Evolutionary conservation across 257 asterid species (phyloP).

Genomic region (Plectranthus barbatus): DNA sequence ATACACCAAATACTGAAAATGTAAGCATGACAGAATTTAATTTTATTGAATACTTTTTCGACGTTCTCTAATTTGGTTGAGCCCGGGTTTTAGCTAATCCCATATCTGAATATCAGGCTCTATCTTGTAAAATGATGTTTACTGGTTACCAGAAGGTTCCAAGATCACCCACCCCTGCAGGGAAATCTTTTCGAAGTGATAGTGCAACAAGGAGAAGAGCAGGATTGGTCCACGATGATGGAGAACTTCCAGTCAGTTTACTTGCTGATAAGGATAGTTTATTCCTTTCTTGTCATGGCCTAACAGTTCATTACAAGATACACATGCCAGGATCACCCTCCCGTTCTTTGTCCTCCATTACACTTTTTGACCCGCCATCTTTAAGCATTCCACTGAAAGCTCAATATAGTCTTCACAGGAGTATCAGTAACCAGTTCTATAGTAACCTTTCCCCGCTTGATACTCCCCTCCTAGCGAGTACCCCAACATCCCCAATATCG

Average conservation of each 20-base stretch:
- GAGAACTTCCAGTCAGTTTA: constrained; percentile 78
- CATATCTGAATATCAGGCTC: constrained; percentile 53
- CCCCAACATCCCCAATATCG: constrained; percentile 69
- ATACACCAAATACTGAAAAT: neutral
- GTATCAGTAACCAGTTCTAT: constrained; percentile 70
- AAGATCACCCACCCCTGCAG: constrained; percentile 80
- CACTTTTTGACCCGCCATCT: constrained; percentile 47
- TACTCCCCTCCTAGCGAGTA: constrained; percentile 59
- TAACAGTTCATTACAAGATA: constrained; percentile 82
- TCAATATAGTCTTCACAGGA: constrained; percentile 58
- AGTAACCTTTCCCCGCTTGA: constrained; percentile 45
- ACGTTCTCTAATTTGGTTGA: neutral
- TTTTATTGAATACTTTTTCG: neutral
- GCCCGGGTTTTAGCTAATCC: neutral
- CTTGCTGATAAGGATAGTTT: constrained; percentile 84
- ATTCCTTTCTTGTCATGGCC: constrained; percentile 67
- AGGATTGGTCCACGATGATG: constrained; percentile 41
- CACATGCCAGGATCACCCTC: constrained; percentile 58
- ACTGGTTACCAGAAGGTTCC: constrained; percentile 82
- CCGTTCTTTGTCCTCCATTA: constrained; percentile 57
- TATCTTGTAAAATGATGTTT: constrained; percentile 69
- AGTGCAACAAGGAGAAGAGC: constrained; percentile 50
- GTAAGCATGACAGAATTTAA: neutral
- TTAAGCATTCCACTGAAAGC: constrained; percentile 31
- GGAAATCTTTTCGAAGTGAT: constrained; percentile 54